These are phyloP conservation scores for Cenchrus purpureus DNA, from an alignment of 176 grass and related monocot species.

Conservation along the genomic window DNA sequence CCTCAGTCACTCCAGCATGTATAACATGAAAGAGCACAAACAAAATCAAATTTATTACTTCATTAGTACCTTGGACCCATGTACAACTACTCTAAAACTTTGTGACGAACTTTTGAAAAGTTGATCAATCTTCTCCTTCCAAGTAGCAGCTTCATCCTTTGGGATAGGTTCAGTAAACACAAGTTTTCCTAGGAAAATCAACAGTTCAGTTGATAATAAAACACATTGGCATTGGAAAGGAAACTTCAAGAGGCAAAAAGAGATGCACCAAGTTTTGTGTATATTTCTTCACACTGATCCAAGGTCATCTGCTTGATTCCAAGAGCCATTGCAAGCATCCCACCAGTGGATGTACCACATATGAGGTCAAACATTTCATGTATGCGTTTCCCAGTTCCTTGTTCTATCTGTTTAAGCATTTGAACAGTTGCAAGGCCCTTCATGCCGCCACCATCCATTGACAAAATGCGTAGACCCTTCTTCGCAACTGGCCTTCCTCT, in stretches of 20 bases:
- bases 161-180: constrained; percentile 91
- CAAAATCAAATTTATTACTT: constrained; percentile 13
- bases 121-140: constrained; percentile 96
- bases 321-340: constrained; percentile 98
- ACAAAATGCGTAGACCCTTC: constrained; percentile 89
- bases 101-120: constrained; percentile 99
- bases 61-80: constrained; percentile 91
- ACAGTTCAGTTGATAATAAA: constrained; percentile 42
- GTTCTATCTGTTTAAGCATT: constrained; percentile 97
- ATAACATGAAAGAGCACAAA: constrained; percentile 25
- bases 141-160: constrained; percentile 93
- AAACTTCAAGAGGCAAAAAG: constrained; percentile 44
- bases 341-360: constrained; percentile 98
- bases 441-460: constrained; percentile 99
- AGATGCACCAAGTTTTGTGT: constrained; percentile 87
- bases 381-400: constrained; percentile 92
- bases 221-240: constrained; percentile 13
- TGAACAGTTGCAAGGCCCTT: constrained; percentile 98
- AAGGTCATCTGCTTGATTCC: constrained; percentile 93
- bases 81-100: constrained; percentile 98
- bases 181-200: constrained; percentile 84
- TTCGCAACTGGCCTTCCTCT: constrained; percentile 82
- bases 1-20: constrained; percentile 21
- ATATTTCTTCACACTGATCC: constrained; percentile 98
- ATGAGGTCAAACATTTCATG: constrained; percentile 99